A percentile compares a stretch with the other conserved stretches of the same genome.
These are phyloP conservation scores for Penicillium expansum DNA, from an alignment of 2,329 filamentous ascomycete species.

Conservation along the genomic window DNA sequence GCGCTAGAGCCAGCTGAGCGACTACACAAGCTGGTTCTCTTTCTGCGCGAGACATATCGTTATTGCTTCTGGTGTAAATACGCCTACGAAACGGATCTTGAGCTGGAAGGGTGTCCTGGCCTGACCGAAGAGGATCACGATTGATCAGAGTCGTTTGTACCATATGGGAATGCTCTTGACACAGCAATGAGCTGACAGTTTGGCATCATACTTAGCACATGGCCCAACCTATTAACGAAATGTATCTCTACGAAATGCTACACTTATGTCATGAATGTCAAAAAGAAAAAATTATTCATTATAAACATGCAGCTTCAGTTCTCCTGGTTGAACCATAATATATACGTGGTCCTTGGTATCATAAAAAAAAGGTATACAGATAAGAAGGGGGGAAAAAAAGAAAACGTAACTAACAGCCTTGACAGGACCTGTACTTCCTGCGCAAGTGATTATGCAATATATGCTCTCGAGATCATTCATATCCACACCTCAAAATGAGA, in stretches of 20 bases:
- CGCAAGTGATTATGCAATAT: not conserved
- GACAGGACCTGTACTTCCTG: not conserved
- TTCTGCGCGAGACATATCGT: conserved; percentile 66
- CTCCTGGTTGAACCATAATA: conserved; percentile 16
- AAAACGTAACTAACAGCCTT: not conserved
- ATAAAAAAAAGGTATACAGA: conserved; percentile 16
- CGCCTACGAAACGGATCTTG: conserved; percentile 59
- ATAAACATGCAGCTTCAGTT: conserved; percentile 14
- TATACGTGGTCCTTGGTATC: conserved; percentile 24
- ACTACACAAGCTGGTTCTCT: conserved; percentile 63
- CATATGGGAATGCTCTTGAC: not conserved
- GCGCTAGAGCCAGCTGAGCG: conserved; percentile 64
- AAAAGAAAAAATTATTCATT: not conserved
- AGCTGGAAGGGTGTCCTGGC: conserved; percentile 90
- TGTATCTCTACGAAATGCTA: not conserved
- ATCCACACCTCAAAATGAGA: not conserved
- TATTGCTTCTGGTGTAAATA: conserved; percentile 99
- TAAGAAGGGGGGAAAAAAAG: not conserved
- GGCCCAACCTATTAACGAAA: not conserved
- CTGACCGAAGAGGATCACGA: conserved; percentile 78
- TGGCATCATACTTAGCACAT: not conserved
- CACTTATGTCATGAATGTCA: not conserved
- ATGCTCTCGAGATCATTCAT: not conserved
- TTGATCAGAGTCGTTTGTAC: conserved; percentile 37
- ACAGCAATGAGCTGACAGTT: not conserved